Evolutionary conservation across 176 grass and related monocot species (phyloP), one percentile per base, ranked within the genome.

Genomic region (Elymus sibiricus): DNA sequence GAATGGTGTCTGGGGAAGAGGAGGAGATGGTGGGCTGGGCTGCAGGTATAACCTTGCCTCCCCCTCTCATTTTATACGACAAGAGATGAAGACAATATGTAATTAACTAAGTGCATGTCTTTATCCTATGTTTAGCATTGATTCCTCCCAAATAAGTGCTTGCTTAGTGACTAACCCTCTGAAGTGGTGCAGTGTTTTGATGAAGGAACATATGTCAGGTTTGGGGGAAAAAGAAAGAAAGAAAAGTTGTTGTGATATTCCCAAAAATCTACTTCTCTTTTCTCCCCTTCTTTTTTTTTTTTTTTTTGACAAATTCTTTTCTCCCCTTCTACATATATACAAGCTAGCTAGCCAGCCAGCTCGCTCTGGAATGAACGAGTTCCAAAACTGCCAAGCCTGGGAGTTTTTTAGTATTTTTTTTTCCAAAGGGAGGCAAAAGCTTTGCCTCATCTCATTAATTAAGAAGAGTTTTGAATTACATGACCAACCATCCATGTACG

Each of bases 211-310:
- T n/a, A n/a, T n/a, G n/a, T n/a, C n/a, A n/a, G n/a, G n/a, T 44
- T 7, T 26, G 42, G 43, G 8, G 25, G 14, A 32, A 79, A 43
- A 85, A 64, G 74, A 39, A 39, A 39, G 37, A 5, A 25, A 14
- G 43, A 79, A 43, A 85, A 64, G 74, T 83, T 79, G 40, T 11
- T 37, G 43, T 79, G 6, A 83, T 89, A 85, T 89, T 68, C 68
- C 80, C 27, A 53, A 87, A 32, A 39, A 87, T 74, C 15, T 86
- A 35, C 34, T 11, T 22, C 60, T 46, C 29, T 63, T 70, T 62
- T 58, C 40, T 34, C 60, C 22, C 47, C 29, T 82, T 82, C 67
- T n/a, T n/a, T n/a, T n/a, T n/a, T n/a, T n/a, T n/a, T n/a, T n/a
- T n/a, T n/a, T n/a, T n/a, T n/a, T n/a, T n/a, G n/a, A n/a, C n/a